These are phyloP conservation scores for Fusarium sp. DNA, from an alignment of 2,329 filamentous ascomycete species.

Conservation along the genomic window DNA sequence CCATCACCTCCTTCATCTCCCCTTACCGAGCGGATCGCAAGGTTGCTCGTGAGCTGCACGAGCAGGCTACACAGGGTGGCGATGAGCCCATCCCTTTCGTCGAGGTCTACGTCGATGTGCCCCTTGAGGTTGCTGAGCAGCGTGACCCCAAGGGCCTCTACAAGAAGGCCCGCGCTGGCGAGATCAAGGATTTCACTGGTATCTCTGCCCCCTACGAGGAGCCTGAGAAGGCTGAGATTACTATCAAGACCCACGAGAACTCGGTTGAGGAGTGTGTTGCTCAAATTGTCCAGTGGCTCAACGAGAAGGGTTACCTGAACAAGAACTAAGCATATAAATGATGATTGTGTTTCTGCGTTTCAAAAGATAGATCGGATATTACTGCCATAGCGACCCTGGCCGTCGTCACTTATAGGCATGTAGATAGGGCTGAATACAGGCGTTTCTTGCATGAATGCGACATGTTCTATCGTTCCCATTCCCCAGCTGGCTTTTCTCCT, in stretches of 20 bases:
- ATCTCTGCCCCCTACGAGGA: slow-evolving; percentile 96
- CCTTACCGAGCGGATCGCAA: slow-evolving; percentile 90
- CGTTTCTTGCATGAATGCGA: slow-evolving; percentile 40
- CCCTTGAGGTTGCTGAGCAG: slow-evolving; percentile 90
- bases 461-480: slow-evolving; percentile 26
- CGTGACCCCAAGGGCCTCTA: slow-evolving; percentile 97
- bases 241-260: slow-evolving; percentile 82
- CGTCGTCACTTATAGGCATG: slow-evolving; percentile 37
- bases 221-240: slow-evolving; percentile 84
- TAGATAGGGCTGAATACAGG: slow-evolving; percentile 45
- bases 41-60: slow-evolving; percentile 82
- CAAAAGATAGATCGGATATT: slow-evolving; percentile 42
- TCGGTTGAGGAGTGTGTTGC: slow-evolving; percentile 88
- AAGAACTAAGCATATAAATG: slow-evolving; percentile 39
- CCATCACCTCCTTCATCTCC: slow-evolving; percentile 96
- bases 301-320: slow-evolving; percentile 66
- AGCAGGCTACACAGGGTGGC: slow-evolving; percentile 58
- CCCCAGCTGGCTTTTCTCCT: slow-evolving; percentile 1
- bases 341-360: slow-evolving; percentile 22
- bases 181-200: slow-evolving; percentile 98
- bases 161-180: slow-evolving; percentile 92
- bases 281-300: slow-evolving; percentile 82
- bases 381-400: slow-evolving; percentile 39
- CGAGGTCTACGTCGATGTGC: slow-evolving; percentile 93
- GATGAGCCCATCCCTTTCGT: slow-evolving; percentile 85